phyloP scores from a whole-genome alignment of 2,329 filamentous ascomycete species.

The Penicillium sp. region DNA sequence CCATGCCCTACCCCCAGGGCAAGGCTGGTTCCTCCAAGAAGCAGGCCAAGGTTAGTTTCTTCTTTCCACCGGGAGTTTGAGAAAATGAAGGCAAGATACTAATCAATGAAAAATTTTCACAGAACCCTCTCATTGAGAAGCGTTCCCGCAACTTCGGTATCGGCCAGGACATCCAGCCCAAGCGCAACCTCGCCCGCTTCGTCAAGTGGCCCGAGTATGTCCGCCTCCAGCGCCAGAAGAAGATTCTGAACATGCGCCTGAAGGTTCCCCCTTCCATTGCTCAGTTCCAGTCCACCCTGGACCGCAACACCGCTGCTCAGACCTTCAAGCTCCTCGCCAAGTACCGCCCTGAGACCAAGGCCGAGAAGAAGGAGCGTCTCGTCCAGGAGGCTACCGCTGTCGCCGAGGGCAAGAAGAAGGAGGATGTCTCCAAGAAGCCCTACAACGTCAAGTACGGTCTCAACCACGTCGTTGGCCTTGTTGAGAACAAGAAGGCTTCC shows the following conservation, averaged over 20 bases:
- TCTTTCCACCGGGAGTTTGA: constrained; percentile 10
- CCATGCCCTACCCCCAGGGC: constrained; percentile 92
- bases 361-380: constrained; percentile 99
- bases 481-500: constrained; percentile 99
- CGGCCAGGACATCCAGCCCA: constrained; percentile 97
- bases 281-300: constrained; percentile 96
- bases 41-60: constrained; percentile 80
- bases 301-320: constrained; percentile 95
- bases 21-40: constrained; percentile 90
- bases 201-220: constrained; percentile 99
- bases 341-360: constrained; percentile 99
- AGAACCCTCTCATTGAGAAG: constrained; percentile 99
- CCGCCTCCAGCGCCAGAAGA: constrained; percentile 89
- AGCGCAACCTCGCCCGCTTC: constrained; percentile 94
- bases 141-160: constrained; percentile 96
- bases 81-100: constrained; percentile 13
- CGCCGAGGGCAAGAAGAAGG: constrained; percentile 99
- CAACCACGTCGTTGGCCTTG: constrained; percentile 96
- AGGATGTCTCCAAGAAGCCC: constrained; percentile 99
- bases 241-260: constrained; percentile 97
- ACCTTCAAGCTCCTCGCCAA: constrained; percentile 99
- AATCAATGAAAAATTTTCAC: constrained; percentile 8
- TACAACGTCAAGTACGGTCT: constrained; percentile 99
- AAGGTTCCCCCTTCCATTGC: constrained; percentile 97
- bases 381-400: constrained; percentile 97